Percentiles rank a stretch among this genome's conserved stretches.
Conservation (phyloP, 129 eudicot genomes). For the Cynara cardunculus region DNA sequence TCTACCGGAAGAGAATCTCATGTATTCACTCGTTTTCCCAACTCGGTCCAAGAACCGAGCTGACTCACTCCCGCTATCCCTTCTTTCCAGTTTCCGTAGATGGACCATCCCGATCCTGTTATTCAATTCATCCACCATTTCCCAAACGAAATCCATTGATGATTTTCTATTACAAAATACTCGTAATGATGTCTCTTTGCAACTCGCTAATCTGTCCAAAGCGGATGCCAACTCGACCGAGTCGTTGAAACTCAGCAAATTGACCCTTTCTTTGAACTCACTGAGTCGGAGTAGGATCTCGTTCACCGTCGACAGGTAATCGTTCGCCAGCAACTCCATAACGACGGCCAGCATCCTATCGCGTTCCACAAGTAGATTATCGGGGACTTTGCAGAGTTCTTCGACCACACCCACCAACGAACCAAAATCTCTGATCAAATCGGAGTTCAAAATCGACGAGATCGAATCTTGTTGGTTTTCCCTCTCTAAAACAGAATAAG, state of each 20-base stretch:
- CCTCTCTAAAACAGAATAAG: constrained; percentile 16
- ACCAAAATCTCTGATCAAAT: constrained; percentile 44
- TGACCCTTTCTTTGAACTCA: constrained; percentile 61
- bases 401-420: constrained; percentile 40
- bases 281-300: constrained; percentile 47
- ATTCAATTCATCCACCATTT: constrained; percentile 47
- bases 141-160: constrained; percentile 52
- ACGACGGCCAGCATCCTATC: constrained; percentile 43
- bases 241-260: constrained; percentile 53
- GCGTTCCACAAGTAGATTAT: constrained; percentile 29
- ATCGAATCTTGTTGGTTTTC: constrained; percentile 38
- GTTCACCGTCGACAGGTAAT: constrained; percentile 46
- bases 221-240: constrained; percentile 60
- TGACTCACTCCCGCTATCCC: constrained; percentile 48
- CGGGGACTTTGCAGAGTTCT: constrained; percentile 61
- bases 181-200: constrained; percentile 36
- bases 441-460: constrained; percentile 36
- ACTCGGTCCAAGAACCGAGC: constrained; percentile 66
- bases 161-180: constrained; percentile 35
- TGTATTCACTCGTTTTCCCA: constrained; percentile 37
- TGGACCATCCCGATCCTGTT: constrained; percentile 27
- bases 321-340: constrained; percentile 39
- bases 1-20: constrained; percentile 60
- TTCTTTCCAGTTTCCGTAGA: constrained; percentile 35
- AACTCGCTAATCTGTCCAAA: constrained; percentile 47